Base-by-base conservation (phyloP, 2,329 filamentous ascomycete genomes). In the Gliomastix tumulicola region DNA sequence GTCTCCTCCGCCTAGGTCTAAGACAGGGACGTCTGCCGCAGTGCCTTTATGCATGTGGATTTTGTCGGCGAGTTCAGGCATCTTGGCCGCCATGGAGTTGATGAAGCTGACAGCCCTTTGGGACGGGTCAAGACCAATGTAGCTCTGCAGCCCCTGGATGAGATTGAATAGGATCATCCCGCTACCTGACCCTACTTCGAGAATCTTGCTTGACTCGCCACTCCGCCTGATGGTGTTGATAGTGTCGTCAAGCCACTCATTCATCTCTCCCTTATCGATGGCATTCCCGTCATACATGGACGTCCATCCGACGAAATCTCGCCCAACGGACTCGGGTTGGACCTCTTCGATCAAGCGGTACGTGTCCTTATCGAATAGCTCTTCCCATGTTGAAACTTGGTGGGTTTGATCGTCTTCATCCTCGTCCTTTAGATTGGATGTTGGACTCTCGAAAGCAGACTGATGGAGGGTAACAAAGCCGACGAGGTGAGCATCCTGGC, bases 91-190 rank as follows among this genome's bases (percentile, higher is more conserved):
- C 3, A 39, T 36, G 3, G 30, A 37, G 12, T 20, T 44, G 12
- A 51, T 39, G 15, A 54, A 57, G 0, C 38, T 32, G 2, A 44
- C 46, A 0, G 51, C 55, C 7, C 21, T 33, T 3, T 25, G 7
- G 4, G 53, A 49, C 1, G 50, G 51, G 1, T 58, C 55, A 13
- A 57, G 36, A 1, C 54, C 55, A 7, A 50, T 15, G n/a, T 57
- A 57, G 13, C 36, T 48, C 27, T 18, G 32, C 37, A 35, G 28
- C 4, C 9, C 36, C 30, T n/a, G 8, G n/a, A 56, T 5, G 13
- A 35, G 19, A n/a, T 42, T 47, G 36, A 47, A 45, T 3, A 45
- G 25, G 17, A 47, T 43, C 42, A 44, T 46, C n/a, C 45, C 45
- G 8, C 40, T 32, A 10, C 45, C 45, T 10, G 41, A 37, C 7